phyloP scores from a whole-genome alignment of 768 basidiomycete species.

The Cubamyces lactineus region DNA sequence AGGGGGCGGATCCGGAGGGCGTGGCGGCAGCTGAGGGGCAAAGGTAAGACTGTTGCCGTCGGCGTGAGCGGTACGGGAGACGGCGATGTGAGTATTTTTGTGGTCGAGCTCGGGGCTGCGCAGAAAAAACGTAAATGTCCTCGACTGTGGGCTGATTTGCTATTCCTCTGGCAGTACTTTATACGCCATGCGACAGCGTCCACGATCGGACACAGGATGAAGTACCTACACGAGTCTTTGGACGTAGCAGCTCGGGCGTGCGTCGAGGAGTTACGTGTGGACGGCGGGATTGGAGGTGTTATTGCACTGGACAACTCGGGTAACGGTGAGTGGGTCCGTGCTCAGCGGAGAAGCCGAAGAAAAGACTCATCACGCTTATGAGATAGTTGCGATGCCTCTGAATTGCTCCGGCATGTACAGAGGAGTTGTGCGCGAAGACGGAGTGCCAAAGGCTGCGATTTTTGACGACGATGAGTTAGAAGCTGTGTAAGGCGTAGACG shows the following conservation, averaged over 20 bases:
- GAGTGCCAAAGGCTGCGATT: conserved; percentile 73
- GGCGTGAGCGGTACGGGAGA: conserved; percentile 87
- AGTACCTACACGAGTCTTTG: conserved; percentile 59
- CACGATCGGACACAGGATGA: conserved; percentile 68
- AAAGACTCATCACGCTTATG: not conserved
- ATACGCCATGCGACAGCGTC: conserved; percentile 70
- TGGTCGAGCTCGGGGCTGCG: not conserved
- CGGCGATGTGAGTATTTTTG: conserved; percentile 62
- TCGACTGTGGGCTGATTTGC: too few species aligned
- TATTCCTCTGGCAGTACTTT: conserved; percentile 58
- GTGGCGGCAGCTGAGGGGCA: conserved; percentile 47
- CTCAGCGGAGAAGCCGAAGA: not conserved
- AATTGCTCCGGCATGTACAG: conserved; percentile 86
- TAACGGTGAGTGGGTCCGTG: conserved; percentile 51
- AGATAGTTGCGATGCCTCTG: conserved; percentile 63
- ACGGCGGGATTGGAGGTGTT: conserved; percentile 74
- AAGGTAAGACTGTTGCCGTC: conserved; percentile 46
- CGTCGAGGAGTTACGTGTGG: conserved; percentile 57
- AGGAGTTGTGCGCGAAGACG: conserved; percentile 71
- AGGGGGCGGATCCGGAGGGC: conserved; percentile 36
- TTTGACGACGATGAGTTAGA: conserved; percentile 64
- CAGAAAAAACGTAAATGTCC: too few species aligned
- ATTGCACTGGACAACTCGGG: conserved; percentile 72
- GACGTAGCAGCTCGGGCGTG: conserved; percentile 55
- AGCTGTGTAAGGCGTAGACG: not conserved